Evolutionary conservation across 1,284 basidiomycete species (phyloP), one percentile per base, ranked within the genome.

Genomic region (Vanrija sp.): DNA sequence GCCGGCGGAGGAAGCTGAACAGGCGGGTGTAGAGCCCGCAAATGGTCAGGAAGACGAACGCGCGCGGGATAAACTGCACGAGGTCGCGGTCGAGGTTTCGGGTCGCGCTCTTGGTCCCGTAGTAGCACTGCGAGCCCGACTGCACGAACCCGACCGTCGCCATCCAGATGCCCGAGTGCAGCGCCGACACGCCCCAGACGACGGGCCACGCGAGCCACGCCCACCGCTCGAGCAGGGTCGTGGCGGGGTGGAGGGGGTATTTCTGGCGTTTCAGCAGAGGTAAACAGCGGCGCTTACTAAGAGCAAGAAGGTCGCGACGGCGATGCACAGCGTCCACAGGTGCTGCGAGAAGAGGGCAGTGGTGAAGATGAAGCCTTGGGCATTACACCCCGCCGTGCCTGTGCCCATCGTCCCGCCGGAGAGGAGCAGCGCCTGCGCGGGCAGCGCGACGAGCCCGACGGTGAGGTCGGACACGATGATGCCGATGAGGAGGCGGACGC

Each of bases 11-110:
- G 59, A 75, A 75, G 4, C 36, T 51, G 63, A 65, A 75, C 31
- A 75, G 61, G 16, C 55, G 51, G 12, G 66, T 63, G 55, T 75
- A 75, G 3, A 73, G 60, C 3, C 58, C 43, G 51, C 66, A 54
- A 24, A 71, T 64, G 49, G 65, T 54, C 49, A 67, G 23, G 49
- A 75, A 75, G n/a, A 72, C 69, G 18, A 66, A 47, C 0, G 71
- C 69, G 37, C 72, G 63, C 10, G 72, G 71, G 23, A 75, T 62
- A 54, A 71, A 72, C 44, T 75, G 71, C 1, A 72, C 49, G 2
- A 75, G 57, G 48, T 69, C 65, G 18, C 67, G 57, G 48, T 71
- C 68, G 20, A 67, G 49, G 12, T 25, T 43, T 14, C 39, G 35
- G 2, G 24, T 15, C 4, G 44, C 24, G 5, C 31, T 38, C 10